Base-by-base conservation (phyloP, 768 basidiomycete species). In the Xanthoconium stramineum region DNA sequence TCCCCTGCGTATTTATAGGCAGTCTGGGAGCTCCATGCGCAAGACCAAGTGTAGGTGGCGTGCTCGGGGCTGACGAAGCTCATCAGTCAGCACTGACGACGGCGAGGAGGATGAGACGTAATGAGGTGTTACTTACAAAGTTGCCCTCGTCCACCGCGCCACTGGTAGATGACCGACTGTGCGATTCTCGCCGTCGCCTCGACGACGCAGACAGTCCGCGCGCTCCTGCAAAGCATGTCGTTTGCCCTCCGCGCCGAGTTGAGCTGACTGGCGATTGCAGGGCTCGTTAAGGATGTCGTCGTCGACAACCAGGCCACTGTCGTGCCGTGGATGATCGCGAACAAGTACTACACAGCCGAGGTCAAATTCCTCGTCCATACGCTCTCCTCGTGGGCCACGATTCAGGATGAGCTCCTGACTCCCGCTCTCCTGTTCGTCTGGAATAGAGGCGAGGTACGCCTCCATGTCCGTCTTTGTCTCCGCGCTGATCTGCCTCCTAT, bases 381-480 rank as follows among this genome's bases (percentile, higher is more conserved):
- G 17, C 67, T 83, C 51, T 71, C 74, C 32, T 74, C 77, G 12
- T 75, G 82, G 56, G 69, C 69, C 32, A 70, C 76, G 17, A 67
- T 75, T 44, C 69, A 76, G 19, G 72, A 79, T 17, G 71, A 72
- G 37, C 47, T 58, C 29, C 35, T 32, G 19, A 72, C 83, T 7
- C 89, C 91, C 20, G 91, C 91, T 11, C 70, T 91, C 32, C 74
- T 94, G 42, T 91, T 84, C 61, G 81, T 87, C 14, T 94, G 89
- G 85, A 64, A 72, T 30, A 73, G 75, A 54, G 84, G 83, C 61
- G 81, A 91, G 79, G 91, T 88, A 63, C 56, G 80, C 71, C 35
- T 5, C 38, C 28, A 47, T 5, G 10, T 48, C 48, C 29, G 33
- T 42, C 20, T 37, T 11, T 39, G 15, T 17, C 29, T 37, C 44